phyloP scores from a whole-genome alignment of 1,284 basidiomycete species.

The Rhodofomes roseus region DNA sequence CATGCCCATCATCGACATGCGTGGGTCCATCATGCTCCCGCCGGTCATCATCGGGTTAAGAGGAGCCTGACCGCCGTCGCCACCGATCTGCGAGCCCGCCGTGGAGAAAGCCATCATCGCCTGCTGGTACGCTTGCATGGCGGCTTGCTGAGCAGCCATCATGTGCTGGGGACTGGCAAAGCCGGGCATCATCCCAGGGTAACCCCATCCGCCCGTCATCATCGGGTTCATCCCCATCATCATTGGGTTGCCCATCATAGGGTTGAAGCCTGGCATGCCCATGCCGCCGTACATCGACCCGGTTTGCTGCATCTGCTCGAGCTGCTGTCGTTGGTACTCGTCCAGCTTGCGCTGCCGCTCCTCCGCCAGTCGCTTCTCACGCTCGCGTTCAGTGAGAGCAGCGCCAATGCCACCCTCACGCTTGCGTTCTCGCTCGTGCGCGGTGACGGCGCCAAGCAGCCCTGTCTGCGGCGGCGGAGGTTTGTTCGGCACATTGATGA shows the following conservation, averaged over 20 bases:
- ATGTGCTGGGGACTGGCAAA: constrained; percentile 76
- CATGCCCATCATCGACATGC: constrained; percentile 50
- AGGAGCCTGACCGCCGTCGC: constrained; percentile 34
- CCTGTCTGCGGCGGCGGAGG: constrained; percentile 95
- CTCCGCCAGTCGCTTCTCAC: constrained; percentile 86
- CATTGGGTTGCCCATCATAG: constrained; percentile 55
- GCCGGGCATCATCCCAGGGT: constrained; percentile 61
- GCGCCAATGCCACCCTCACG: constrained; percentile 94
- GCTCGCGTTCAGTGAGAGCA: constrained; percentile 90
- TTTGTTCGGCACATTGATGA: constrained; percentile 93
- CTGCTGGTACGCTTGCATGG: constrained; percentile 85
- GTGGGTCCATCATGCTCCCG: constrained; percentile 40
- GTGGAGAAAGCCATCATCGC: constrained; percentile 87
- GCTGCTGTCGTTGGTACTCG: constrained; percentile 84
- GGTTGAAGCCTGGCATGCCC: constrained; percentile 43
- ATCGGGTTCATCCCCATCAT: constrained; percentile 54
- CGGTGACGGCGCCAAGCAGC: constrained; percentile 92
- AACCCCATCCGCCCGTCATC: constrained; percentile 42
- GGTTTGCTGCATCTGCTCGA: constrained; percentile 80
- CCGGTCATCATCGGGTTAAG: constrained; percentile 60
- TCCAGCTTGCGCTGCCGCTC: constrained; percentile 91
- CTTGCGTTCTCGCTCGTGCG: constrained; percentile 91
- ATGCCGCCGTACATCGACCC: constrained; percentile 62
- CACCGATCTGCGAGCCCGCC: constrained; percentile 72
- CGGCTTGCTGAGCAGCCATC: constrained; percentile 88